Conservation (phyloP, 2,329 filamentous ascomycete genomes). For the Lachnellula cervina region DNA sequence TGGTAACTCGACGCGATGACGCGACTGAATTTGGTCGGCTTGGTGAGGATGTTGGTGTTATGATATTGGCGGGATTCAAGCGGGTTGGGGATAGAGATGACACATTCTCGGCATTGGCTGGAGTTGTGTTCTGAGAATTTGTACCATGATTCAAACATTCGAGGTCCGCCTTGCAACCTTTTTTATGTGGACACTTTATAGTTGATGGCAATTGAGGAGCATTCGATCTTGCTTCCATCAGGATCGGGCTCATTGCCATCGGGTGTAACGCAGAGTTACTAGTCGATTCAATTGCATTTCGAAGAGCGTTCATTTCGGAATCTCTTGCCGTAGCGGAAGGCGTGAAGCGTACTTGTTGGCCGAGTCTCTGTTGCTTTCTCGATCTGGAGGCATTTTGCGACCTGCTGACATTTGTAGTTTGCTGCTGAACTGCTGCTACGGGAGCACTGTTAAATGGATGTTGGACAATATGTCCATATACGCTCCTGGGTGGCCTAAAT, state of each 20-base stretch:
- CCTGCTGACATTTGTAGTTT: neutral
- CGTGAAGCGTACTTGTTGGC: constrained; percentile 22
- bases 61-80: neutral
- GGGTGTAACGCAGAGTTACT: constrained; percentile 14
- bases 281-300: constrained; percentile 17
- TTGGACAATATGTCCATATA: constrained; percentile 25
- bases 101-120: constrained; percentile 1
- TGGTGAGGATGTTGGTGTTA: neutral
- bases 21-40: neutral
- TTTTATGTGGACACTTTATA: constrained; percentile 12
- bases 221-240: neutral
- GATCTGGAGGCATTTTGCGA: neutral
- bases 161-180: constrained; percentile 2
- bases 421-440: constrained; percentile 8
- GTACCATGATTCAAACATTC: neutral
- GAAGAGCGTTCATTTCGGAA: constrained; percentile 18
- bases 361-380: constrained; percentile 8
- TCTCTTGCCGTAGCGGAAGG: constrained; percentile 23
- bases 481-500: constrained; percentile 30
- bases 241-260: neutral
- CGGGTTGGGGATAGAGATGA: neutral
- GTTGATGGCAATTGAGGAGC: neutral
- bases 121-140: neutral
- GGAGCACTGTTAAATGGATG: constrained; percentile 29
- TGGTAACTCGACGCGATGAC: neutral